These are phyloP conservation scores for Helotiales sp. DNA, from an alignment of 2,329 filamentous ascomycete genomes.

Conservation along the genomic window DNA sequence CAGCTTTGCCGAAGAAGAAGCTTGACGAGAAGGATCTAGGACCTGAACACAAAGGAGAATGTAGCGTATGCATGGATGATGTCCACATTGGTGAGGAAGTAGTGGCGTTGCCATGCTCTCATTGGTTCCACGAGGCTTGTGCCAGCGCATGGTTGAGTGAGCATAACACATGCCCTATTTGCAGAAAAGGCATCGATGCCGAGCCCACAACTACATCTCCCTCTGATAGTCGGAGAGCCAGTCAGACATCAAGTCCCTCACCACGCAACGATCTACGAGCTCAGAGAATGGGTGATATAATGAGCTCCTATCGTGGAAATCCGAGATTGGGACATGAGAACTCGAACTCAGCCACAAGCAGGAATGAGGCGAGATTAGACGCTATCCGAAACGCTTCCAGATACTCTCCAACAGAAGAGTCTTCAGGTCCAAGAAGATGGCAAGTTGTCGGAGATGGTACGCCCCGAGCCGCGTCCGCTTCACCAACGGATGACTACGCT, in stretches of 20 bases:
- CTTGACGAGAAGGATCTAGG: slow-evolving; percentile 70
- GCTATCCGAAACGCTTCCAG: slow-evolving; percentile 26
- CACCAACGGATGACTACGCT: neutral
- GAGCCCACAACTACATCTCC: slow-evolving; percentile 16
- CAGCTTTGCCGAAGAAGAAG: slow-evolving; percentile 68
- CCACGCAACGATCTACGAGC: slow-evolving; percentile 16
- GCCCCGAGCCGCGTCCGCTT: neutral
- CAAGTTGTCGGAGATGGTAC: slow-evolving; percentile 4
- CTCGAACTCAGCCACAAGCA: slow-evolving; percentile 1
- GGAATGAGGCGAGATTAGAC: slow-evolving; percentile 33
- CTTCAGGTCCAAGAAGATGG: slow-evolving; percentile 9
- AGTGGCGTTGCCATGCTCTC: slow-evolving; percentile 78
- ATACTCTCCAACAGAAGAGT: slow-evolving; percentile 21
- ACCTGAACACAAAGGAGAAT: slow-evolving; percentile 69
- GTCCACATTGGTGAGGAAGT: slow-evolving; percentile 73
- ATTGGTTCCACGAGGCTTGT: slow-evolving; percentile 90
- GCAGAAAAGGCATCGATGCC: slow-evolving; percentile 49
- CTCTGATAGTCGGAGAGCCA: slow-evolving; percentile 16
- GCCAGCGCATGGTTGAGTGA: slow-evolving; percentile 82
- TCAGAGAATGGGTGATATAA: slow-evolving; percentile 19
- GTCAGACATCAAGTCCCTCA: slow-evolving; percentile 10
- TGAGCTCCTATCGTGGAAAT: slow-evolving; percentile 10
- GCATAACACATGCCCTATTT: slow-evolving; percentile 91
- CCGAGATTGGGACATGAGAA: neutral
- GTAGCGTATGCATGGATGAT: slow-evolving; percentile 92